A percentile compares a stretch with the other conserved stretches of the same genome.
These are phyloP conservation scores for Microbotryum silenes-acaulis DNA, from an alignment of 1,284 basidiomycete species.

Conservation along the genomic window DNA sequence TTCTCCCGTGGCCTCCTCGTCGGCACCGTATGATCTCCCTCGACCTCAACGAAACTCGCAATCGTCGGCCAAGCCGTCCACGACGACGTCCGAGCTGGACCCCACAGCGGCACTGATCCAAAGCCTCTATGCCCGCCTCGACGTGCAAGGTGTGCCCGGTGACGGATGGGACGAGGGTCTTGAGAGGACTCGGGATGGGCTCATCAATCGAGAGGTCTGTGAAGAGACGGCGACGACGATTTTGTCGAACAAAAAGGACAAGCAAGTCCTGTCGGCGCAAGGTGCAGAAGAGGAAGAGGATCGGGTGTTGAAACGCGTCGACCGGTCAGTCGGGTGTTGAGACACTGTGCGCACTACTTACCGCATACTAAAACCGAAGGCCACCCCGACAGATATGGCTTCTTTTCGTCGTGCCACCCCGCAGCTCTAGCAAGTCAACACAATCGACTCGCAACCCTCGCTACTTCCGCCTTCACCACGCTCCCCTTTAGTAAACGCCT, in stretches of 20 bases:
- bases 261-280: conserved; percentile 5
- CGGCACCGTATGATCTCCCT: no score
- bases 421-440: conserved; percentile 27
- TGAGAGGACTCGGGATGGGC: conserved; percentile 72
- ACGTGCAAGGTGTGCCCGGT: conserved; percentile 73
- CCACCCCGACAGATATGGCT: conserved; percentile 27
- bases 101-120: conserved; percentile 23
- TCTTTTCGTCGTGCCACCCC: conserved; percentile 33
- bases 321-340: conserved; percentile 12
- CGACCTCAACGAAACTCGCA: no score
- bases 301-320: conserved; percentile 21
- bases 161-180: conserved; percentile 86
- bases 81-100: conserved; percentile 8
- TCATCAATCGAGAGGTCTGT: conserved; percentile 44
- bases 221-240: neutral
- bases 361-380: neutral
- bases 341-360: neutral
- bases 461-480: conserved; percentile 10
- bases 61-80: no score
- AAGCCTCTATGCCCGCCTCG: conserved; percentile 60
- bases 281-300: conserved; percentile 15
- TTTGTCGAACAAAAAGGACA: conserved; percentile 1
- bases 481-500: conserved; percentile 14
- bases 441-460: conserved; percentile 27
- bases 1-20: no score